These are phyloP conservation scores for Ustilago loliicola DNA, from an alignment of 1,284 basidiomycete genomes.

Conservation along the genomic window DNA sequence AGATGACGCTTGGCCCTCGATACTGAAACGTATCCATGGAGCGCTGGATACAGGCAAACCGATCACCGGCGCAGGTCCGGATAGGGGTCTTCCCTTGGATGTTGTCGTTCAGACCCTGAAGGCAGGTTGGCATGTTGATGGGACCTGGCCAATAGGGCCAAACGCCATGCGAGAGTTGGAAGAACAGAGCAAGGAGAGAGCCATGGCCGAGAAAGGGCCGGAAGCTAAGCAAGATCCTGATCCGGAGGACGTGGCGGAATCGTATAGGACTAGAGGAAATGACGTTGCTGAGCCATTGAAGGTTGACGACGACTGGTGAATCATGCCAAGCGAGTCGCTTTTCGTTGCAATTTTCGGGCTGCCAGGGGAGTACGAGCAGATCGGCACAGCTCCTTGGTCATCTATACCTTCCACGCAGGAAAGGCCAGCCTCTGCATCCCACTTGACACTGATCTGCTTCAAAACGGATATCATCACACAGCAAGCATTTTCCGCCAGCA, in stretches of 20 bases:
- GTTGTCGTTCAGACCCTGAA: slow-evolving; percentile 40
- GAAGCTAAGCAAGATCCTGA: slow-evolving; percentile 41
- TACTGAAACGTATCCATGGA: slow-evolving; percentile 34
- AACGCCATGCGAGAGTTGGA: slow-evolving; percentile 36
- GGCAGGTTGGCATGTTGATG: slow-evolving; percentile 45
- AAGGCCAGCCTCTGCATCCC: too few relatives aligned
- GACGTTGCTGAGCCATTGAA: slow-evolving; percentile 13
- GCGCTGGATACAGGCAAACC: slow-evolving; percentile 35
- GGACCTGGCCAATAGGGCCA: slow-evolving; percentile 43
- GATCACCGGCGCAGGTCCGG: slow-evolving; percentile 38
- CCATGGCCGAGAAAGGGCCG: slow-evolving; percentile 24
- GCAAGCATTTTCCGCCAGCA: not conserved
- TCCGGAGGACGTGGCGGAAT: slow-evolving; percentile 22
- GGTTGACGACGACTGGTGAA: slow-evolving; percentile 39
- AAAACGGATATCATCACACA: too few relatives aligned
- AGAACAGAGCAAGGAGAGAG: slow-evolving; percentile 17
- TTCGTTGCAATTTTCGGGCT: too few relatives aligned
- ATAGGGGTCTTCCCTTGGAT: slow-evolving; percentile 37
- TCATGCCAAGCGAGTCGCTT: not conserved
- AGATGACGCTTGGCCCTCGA: slow-evolving; percentile 32
- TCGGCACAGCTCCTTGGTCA: too few relatives aligned
- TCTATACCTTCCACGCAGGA: too few relatives aligned
- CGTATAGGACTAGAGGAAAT: slow-evolving; percentile 29
- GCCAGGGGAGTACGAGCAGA: too few relatives aligned
- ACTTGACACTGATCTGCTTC: too few relatives aligned